These are phyloP conservation scores for Chaetoscypha palmicola DNA, from an alignment of 2,329 filamentous ascomycete species.

Conservation along the genomic window DNA sequence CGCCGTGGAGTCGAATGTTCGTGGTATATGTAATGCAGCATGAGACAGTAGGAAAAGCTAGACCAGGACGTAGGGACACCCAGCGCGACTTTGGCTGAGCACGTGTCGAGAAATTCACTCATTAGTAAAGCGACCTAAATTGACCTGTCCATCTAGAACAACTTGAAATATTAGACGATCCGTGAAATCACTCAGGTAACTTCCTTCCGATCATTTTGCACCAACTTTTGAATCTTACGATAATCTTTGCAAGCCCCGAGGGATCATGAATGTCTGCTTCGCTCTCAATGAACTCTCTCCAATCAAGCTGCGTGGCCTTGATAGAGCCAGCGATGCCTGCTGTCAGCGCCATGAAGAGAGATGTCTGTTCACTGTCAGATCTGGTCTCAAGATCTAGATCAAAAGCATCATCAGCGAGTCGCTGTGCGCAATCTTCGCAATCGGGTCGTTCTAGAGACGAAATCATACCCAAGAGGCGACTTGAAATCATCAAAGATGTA, in stretches of 20 bases:
- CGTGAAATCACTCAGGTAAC: background rate
- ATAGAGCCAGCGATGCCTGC: constrained; percentile 7
- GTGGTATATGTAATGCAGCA: too few relatives aligned
- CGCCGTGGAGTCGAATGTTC: too few relatives aligned
- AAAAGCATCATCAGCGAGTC: constrained; percentile 26
- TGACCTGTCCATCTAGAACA: too few relatives aligned
- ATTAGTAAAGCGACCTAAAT: too few relatives aligned
- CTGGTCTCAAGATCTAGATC: constrained; percentile 25
- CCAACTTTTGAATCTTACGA: background rate
- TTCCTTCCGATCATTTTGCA: constrained; percentile 3
- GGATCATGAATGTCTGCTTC: background rate
- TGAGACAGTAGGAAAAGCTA: too few relatives aligned
- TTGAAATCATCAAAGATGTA: constrained; percentile 25
- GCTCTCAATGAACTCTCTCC: background rate
- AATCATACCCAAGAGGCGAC: constrained; percentile 19
- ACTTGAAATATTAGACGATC: too few relatives aligned
- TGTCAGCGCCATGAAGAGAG: constrained; percentile 23
- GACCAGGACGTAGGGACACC: too few relatives aligned
- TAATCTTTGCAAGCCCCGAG: background rate
- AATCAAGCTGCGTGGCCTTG: constrained; percentile 1
- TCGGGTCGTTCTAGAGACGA: constrained; percentile 12
- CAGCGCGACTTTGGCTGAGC: too few relatives aligned
- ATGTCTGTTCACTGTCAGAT: constrained; percentile 7
- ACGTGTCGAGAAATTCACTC: too few relatives aligned
- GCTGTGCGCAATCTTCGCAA: constrained; percentile 29